Evolutionary conservation across 2,329 filamentous ascomycete genomes (phyloP), one percentile per base, ranked within the genome.

Genomic region (Talaromyces amestolkiae): DNA sequence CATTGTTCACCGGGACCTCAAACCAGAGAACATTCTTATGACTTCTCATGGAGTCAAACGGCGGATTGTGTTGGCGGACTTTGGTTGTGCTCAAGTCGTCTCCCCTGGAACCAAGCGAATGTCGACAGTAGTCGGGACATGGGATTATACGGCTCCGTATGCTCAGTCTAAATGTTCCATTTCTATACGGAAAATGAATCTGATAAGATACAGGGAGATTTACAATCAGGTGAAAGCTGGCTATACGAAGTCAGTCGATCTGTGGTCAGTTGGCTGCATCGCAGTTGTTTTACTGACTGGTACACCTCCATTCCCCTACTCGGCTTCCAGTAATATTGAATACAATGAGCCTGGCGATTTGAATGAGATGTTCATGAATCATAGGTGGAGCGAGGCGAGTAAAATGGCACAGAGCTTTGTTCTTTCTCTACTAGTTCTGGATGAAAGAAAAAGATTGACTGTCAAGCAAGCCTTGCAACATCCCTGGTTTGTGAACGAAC

Each of bases 11-110:
- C 80, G 87, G 37, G 87, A 89, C 70, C 78, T 89, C 58, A 89
- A 89, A 70, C 86, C 86, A 0, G 86, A 89, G 61, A 89, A 89
- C 69, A 83, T 89, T 9, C 78, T 89, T 35, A 81, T 89, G 80
- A 84, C 84, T 0, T 85, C 83, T 1, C 78, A 83, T 61, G 76
- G 78, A 15, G 75, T 77, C 51, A 82, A 82, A 3, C 79, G 80
- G 24, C 80, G 87, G 24, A 77, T 88, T 8, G 79, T 89, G 1
- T 77, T 89, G 49, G 86, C 85, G 0, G 87, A 89, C 71, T 89
- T 89, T 70, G 86, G 86, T 9, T 82, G 83, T 68, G 82, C 86
- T 2, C 80, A 81, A 45, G 65, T 74, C 60, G 66, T 78, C 54
- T 69, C 70, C 19, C 69, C 66, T 31, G 70, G 47, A 37, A 56